Evolutionary conservation across 495 filamentous ascomycete genomes (phyloP), one percentile per base, ranked within the genome.

Genomic region (Annulohypoxylon moriforme): DNA sequence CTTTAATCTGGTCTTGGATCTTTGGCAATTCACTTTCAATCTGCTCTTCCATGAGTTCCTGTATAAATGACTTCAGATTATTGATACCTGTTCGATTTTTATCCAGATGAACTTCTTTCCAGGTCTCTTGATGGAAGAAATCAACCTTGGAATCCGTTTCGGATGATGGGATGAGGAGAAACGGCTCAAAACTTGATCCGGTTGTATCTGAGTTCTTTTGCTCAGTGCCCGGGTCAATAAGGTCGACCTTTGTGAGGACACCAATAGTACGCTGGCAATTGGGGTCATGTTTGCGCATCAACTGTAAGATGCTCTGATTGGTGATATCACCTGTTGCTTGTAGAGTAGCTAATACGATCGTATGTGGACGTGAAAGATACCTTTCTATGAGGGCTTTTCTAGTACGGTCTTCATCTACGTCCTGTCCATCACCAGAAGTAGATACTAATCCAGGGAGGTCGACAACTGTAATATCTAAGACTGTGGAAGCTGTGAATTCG

Each of bases 171-270:
- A 85, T 44, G 80, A 85, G 46, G 3, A 84, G 63, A 52, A 84
- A 85, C 67, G 79, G 88, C 1, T 82, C 77, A 1, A 86, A 74
- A 22, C 82, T 84, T 11, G 0, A 78, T 81, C 7, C 84, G 44
- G n/a, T n/a, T n/a, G n/a, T n/a, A 1, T 72, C 62, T 25, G 78
- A 77, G 55, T 83, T 70, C 20, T 76, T 70, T 8, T 34, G 20
- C 44, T 83, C 77, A 0, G 81, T 77, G 0, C 72, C 70, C 1
- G 25, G 31, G 34, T 81, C 82, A 58, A 83, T 79, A 3, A 83
- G 78, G 72, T 89, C 87, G 0, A 85, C 84, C 68, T 89, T 89
- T 0, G 86, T 89, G 73, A 89, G 83, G 58, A 89, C 78, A 20
- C 84, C 82, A 0, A 87, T 64, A 4, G 84, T 87, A 13, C 84